Evolutionary conservation across 768 basidiomycete species (phyloP), one percentile per base, ranked within the genome.

Genomic region (Mycena metata): DNA sequence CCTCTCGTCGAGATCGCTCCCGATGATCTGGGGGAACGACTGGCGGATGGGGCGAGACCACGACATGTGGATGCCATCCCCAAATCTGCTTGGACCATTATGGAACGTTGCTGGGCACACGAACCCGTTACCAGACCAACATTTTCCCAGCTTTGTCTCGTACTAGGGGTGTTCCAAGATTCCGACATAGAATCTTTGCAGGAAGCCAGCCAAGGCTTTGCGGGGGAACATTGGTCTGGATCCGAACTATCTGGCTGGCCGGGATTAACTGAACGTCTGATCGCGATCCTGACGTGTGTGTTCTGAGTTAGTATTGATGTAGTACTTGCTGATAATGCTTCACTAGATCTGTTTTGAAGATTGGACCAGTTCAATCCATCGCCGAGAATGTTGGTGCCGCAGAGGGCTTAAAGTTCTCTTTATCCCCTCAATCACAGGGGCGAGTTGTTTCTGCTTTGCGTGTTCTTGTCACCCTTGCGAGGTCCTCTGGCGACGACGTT

Each of bases 81-180:
- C 8, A 41, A 45, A 26, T 58, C 56, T 15, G 56, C 56, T 4
- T 58, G 56, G 56, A 58, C 56, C 15, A 58, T 42, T n/a, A 58
- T 58, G 56, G 56, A 58, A 45, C 56, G 56, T 19, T 58, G 56
- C 56, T 58, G 56, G 56, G 43, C 56, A 5, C 56, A 58, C 12
- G 56, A 58, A 58, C 56, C 56, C 30, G 10, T 58, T 30, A n/a
- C 56, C 33, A 58, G 56, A 58, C 56, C 56, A 24, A 58, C 43
- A 30, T 58, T 58, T 42, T 58, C 56, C n/a, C 56, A 58, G 19
- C 56, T 58, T 33, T 58, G 42, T 33, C 43, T 58, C 5, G 56
- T 58, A 26, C 26, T 58, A 9, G 56, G 56, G 24, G 56, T 58
- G 10, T 58, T 58, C 26, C 56, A 58, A 42, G 56, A 58, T 45